Conservation (phyloP, 2,329 filamentous ascomycete species). For the Aureobasidium sp. region DNA sequence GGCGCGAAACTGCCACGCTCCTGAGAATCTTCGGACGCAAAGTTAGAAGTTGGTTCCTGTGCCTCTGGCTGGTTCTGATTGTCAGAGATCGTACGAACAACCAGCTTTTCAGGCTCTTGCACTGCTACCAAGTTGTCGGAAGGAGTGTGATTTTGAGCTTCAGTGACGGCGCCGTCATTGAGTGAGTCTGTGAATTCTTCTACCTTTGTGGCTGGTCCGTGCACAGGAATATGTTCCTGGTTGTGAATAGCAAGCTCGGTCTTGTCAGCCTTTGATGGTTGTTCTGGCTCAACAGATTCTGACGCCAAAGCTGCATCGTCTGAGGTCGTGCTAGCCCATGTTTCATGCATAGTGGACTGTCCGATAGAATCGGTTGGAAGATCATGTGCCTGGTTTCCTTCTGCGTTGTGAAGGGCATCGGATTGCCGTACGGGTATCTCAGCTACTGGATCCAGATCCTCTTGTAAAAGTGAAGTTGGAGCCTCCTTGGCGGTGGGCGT, state of each 20-base stretch:
- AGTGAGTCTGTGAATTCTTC: neutral
- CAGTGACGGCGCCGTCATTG: neutral
- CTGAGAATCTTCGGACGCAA: neutral
- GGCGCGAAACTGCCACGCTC: neutral
- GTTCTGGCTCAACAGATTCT: neutral
- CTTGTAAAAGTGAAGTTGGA: neutral
- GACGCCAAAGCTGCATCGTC: neutral
- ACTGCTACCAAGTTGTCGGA: neutral
- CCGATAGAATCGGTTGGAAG: neutral
- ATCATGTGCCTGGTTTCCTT: neutral
- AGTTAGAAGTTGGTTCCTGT: neutral
- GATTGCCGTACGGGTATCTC: neutral
- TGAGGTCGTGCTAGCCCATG: neutral
- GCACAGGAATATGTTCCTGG: neutral
- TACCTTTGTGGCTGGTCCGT: neutral
- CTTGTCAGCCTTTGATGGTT: neutral
- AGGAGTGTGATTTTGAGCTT: neutral
- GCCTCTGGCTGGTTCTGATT: neutral
- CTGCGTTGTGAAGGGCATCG: neutral
- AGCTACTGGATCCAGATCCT: neutral
- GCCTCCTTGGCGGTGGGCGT: neutral
- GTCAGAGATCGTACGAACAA: neutral
- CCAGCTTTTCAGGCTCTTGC: neutral
- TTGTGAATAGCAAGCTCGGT: constrained; percentile 4
- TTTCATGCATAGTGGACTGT: neutral